These are phyloP conservation scores for Tuber magnatum DNA, from an alignment of 495 filamentous ascomycete genomes.

Conservation along the genomic window DNA sequence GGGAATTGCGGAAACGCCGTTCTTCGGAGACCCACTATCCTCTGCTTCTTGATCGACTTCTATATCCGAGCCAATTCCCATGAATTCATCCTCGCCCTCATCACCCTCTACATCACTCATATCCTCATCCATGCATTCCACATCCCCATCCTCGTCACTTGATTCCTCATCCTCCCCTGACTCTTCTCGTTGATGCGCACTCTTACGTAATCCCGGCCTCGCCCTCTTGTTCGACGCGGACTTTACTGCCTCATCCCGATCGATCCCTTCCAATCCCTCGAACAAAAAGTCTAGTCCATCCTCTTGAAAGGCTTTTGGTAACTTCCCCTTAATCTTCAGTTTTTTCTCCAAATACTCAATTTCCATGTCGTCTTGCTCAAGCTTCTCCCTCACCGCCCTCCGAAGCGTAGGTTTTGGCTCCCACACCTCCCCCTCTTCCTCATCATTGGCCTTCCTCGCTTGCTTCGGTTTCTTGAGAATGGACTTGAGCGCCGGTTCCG, in stretches of 20 bases:
- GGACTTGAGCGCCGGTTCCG: slow-evolving; percentile 47
- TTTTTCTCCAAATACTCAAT: slow-evolving; percentile 85
- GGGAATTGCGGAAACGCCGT: slow-evolving; percentile 39
- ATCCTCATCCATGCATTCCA: slow-evolving; percentile 36
- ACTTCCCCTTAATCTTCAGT: slow-evolving; percentile 70
- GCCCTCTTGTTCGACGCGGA: slow-evolving; percentile 10
- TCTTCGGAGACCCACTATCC: slow-evolving; percentile 35
- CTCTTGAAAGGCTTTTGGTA: slow-evolving; percentile 69
- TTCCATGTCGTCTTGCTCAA: slow-evolving; percentile 72
- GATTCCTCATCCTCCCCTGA: slow-evolving; percentile 33
- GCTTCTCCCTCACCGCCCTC: slow-evolving; percentile 54
- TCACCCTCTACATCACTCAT: slow-evolving; percentile 46
- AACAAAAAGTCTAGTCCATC: slow-evolving; percentile 77
- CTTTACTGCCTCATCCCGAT: slow-evolving; percentile 32
- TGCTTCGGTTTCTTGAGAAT: slow-evolving; percentile 47
- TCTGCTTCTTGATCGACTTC: slow-evolving; percentile 33
- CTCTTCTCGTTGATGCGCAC: slow-evolving; percentile 39
- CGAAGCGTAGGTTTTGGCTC: slow-evolving; percentile 52
- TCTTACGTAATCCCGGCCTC: neutral
- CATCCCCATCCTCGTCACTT: slow-evolving; percentile 8
- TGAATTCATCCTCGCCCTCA: slow-evolving; percentile 38
- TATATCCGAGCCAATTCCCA: slow-evolving; percentile 36
- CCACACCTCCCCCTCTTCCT: slow-evolving; percentile 45
- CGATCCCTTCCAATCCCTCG: slow-evolving; percentile 54
- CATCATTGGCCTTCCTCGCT: slow-evolving; percentile 42